Evolutionary conservation across 23 red algal species (phyloP).

Genomic region (Gracilaria caudata): DNA sequence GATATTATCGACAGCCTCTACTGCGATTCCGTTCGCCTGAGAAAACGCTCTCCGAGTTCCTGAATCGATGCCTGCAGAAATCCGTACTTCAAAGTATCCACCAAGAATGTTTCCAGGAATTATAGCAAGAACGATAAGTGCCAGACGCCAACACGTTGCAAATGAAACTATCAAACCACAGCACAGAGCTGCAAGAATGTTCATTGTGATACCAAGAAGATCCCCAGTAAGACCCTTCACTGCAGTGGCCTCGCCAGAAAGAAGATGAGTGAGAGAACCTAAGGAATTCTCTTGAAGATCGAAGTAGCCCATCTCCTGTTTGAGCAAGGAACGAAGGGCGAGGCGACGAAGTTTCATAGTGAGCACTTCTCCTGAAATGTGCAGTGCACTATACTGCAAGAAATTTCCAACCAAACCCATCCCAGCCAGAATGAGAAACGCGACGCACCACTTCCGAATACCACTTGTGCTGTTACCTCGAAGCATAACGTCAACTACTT

Average conservation of each 20-base stretch:
- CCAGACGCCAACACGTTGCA: conserved; percentile 66
- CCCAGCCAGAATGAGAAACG: conserved; percentile 42
- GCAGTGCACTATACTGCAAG: conserved; percentile 62
- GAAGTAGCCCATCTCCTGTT: conserved; percentile 87
- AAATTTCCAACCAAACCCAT: conserved; percentile 34
- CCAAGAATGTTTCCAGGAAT: conserved; percentile 71
- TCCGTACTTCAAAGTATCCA: conserved; percentile 75
- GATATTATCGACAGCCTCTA: conserved; percentile 66
- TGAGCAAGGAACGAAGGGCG: conserved; percentile 71
- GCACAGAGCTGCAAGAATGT: conserved; percentile 21
- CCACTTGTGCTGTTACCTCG: conserved; percentile 29
- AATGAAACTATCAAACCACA: conserved; percentile 78
- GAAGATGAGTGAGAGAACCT: conserved; percentile 49
- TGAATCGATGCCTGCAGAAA: conserved; percentile 36
- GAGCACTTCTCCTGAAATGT: conserved; percentile 78
- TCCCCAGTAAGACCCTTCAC: conserved; percentile 70
- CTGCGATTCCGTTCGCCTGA: conserved; percentile 41
- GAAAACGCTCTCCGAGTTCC: conserved; percentile 17
- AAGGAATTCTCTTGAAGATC: conserved; percentile 67
- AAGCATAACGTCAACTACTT: conserved; percentile 29
- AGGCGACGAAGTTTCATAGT: conserved; percentile 68
- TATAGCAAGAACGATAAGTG: conserved; percentile 70
- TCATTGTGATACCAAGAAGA: conserved; percentile 33
- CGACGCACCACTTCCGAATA: conserved; percentile 30
- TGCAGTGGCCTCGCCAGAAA: conserved; percentile 55